phyloP scores from a whole-genome alignment of 805 yeast species.

The Myxozyma mucilagina region DNA sequence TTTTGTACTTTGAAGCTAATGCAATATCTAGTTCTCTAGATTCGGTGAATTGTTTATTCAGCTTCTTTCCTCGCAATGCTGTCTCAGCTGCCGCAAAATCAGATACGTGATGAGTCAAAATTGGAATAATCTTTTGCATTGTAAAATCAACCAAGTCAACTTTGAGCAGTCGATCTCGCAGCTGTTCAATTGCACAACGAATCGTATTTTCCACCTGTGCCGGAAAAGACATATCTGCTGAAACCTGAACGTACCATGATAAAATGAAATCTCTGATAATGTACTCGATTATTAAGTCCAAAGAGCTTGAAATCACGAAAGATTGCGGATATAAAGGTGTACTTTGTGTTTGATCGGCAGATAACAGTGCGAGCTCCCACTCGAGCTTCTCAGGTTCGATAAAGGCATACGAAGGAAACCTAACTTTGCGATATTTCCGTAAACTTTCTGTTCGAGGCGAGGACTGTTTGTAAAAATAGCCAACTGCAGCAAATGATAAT shows the following conservation, averaged over 20 bases:
- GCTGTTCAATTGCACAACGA: constrained; percentile 43
- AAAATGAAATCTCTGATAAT: constrained; percentile 55
- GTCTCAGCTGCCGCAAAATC: constrained; percentile 50
- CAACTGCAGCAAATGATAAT: constrained; percentile 26
- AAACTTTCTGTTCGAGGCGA: constrained; percentile 16
- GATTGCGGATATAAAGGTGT: constrained; percentile 48
- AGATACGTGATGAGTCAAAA: constrained; percentile 63
- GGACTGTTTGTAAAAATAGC: constrained; percentile 26
- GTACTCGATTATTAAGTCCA: constrained; percentile 52
- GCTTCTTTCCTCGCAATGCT: constrained; percentile 35
- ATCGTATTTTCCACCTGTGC: constrained; percentile 50
- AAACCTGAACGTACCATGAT: constrained; percentile 56
- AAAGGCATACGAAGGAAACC: constrained; percentile 30
- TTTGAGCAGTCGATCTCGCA: constrained; percentile 47
- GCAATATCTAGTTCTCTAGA: constrained; percentile 45
- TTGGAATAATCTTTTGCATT: constrained; percentile 61
- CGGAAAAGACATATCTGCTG: constrained; percentile 46
- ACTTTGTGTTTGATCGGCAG: constrained; percentile 14
- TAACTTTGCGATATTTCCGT: constrained; percentile 18
- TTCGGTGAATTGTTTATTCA: constrained; percentile 38
- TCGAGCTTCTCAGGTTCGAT: constrained; percentile 15
- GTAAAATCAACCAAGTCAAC: constrained; percentile 59
- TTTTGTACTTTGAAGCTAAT: constrained; percentile 47
- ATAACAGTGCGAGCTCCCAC: constrained; percentile 15
- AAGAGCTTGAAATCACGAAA: constrained; percentile 52